phyloP scores from a whole-genome alignment of 192 early-diverging fungal species.

The Chytriomyces sp. region DNA sequence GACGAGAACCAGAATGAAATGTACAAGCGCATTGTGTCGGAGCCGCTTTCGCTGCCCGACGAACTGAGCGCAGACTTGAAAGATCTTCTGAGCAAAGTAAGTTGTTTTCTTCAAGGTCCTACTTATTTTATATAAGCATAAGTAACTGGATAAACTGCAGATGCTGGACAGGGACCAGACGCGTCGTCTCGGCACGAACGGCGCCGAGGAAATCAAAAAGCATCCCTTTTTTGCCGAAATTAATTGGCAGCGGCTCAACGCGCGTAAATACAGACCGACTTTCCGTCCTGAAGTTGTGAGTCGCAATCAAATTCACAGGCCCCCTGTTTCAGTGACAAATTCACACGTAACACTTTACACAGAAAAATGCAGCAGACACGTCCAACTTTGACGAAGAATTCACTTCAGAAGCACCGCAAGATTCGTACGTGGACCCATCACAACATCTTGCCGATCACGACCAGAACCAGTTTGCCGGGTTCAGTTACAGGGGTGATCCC shows the following conservation, averaged over 20 bases:
- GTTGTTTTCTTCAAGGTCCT: constrained; percentile 4
- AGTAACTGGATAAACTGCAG: constrained; percentile 80
- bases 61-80: constrained; percentile 38
- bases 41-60: constrained; percentile 61
- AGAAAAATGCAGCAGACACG: constrained; percentile 81
- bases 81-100: constrained; percentile 53
- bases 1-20: constrained; percentile 85
- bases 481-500: constrained; percentile 67
- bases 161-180: constrained; percentile 76
- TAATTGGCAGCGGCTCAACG: constrained; percentile 84
- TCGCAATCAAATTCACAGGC: background rate
- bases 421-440: constrained; percentile 79
- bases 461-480: constrained; percentile 95
- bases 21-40: constrained; percentile 87
- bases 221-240: constrained; percentile 78
- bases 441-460: constrained; percentile 85
- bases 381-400: constrained; percentile 99
- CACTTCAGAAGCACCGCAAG: constrained; percentile 88
- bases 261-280: constrained; percentile 89
- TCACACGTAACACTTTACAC: background rate
- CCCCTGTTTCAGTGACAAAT: background rate
- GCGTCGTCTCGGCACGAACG: constrained; percentile 69
- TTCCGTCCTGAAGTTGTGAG: constrained; percentile 86
- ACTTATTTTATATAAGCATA: constrained; percentile 32
- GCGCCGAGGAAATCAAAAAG: constrained; percentile 68